Conservation (phyloP, 257 asterid species). For the Jasminum sambac region DNA sequence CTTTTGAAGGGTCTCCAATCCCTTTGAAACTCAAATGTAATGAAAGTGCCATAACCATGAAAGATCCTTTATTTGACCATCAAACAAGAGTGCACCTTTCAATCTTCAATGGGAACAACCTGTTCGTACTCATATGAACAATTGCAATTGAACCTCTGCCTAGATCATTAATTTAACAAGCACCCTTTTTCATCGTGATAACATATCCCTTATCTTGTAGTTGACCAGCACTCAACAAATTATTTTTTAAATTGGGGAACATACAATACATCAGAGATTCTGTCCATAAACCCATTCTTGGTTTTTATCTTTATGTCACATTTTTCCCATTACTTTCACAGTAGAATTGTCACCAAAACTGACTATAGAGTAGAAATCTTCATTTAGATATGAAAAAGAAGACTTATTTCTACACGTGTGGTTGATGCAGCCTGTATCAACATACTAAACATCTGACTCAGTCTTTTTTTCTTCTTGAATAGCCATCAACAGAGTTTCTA, state of each 20-base stretch:
- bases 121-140: too few species aligned
- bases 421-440: too few species aligned
- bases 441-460: too few species aligned
- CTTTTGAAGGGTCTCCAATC: slow-evolving; percentile 11
- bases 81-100: neutral
- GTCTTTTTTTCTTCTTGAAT: too few species aligned
- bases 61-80: neutral
- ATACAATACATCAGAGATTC: slow-evolving; percentile 9
- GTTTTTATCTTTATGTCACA: too few species aligned
- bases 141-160: neutral
- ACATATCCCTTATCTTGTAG: slow-evolving; percentile 9
- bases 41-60: slow-evolving; percentile 13
- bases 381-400: too few species aligned
- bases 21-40: slow-evolving; percentile 3
- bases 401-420: too few species aligned
- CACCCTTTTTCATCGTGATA: neutral
- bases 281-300: slow-evolving; percentile 5
- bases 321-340: slow-evolving; percentile 3
- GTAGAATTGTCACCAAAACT: too few species aligned
- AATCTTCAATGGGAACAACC: slow-evolving; percentile 6
- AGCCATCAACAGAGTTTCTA: too few species aligned
- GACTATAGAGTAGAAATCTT: too few species aligned
- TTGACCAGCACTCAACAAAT: slow-evolving; percentile 16
- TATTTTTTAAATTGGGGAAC: slow-evolving; percentile 14
- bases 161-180: slow-evolving; percentile 15